Evolutionary conservation across 2,329 filamentous ascomycete genomes (phyloP).

Genomic region (Periconia sp.): DNA sequence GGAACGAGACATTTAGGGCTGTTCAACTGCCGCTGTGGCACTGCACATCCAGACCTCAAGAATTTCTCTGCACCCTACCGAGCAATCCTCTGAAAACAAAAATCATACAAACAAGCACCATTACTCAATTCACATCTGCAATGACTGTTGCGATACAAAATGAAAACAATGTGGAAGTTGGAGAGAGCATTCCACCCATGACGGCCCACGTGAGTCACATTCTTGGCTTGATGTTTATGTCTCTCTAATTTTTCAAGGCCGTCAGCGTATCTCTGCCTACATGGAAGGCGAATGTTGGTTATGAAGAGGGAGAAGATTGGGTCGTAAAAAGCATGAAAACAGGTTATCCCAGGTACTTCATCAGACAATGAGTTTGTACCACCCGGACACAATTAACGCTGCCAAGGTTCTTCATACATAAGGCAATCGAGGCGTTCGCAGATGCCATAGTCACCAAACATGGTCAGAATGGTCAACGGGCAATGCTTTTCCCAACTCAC

Average conservation of each 20-base stretch:
- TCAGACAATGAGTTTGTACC: neutral
- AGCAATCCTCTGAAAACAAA: neutral
- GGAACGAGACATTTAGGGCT: constrained; percentile 24
- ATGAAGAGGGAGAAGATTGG: constrained; percentile 89
- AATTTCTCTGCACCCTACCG: constrained; percentile 2
- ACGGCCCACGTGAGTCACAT: constrained; percentile 43
- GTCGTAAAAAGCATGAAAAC: constrained; percentile 83
- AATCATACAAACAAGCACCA: constrained; percentile 1
- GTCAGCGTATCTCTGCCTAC: constrained; percentile 95
- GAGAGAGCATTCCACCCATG: constrained; percentile 42
- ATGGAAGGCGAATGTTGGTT: constrained; percentile 87
- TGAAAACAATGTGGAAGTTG: constrained; percentile 41
- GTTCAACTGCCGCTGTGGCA: constrained; percentile 15
- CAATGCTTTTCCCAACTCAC: constrained; percentile 80
- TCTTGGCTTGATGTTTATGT: neutral
- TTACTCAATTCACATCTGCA: constrained; percentile 1
- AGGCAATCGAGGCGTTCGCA: constrained; percentile 74
- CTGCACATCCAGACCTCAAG: constrained; percentile 7
- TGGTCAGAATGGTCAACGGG: constrained; percentile 64
- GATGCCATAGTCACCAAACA: constrained; percentile 66
- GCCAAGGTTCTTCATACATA: constrained; percentile 85
- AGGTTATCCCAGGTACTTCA: constrained; percentile 77
- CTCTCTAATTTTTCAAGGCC: constrained; percentile 60
- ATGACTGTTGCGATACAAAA: constrained; percentile 29
- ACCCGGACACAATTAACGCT: constrained; percentile 4